These are phyloP conservation scores for Penicillium concentricum DNA, from an alignment of 2,329 filamentous ascomycete species.

Conservation along the genomic window DNA sequence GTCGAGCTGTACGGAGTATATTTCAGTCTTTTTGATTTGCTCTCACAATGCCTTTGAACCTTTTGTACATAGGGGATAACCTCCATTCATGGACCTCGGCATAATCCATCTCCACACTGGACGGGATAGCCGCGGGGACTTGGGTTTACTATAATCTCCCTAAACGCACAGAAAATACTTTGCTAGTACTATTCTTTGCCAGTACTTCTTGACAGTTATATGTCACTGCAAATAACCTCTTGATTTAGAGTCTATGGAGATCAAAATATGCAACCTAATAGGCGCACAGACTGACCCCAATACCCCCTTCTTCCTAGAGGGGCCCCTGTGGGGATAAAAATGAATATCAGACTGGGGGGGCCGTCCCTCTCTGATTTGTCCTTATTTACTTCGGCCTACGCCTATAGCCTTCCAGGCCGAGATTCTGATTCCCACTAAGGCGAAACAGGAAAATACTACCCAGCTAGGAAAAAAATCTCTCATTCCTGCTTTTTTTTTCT, in stretches of 20 bases:
- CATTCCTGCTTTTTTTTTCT: not conserved
- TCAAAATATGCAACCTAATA: not conserved
- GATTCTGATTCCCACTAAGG: not conserved
- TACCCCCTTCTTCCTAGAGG: not conserved
- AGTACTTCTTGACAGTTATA: too few species aligned
- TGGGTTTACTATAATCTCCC: not conserved
- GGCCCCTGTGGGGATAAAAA: conserved; percentile 4
- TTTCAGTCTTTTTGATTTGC: not conserved
- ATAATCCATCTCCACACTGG: not conserved
- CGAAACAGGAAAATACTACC: conserved; percentile 4
- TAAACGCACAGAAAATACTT: not conserved
- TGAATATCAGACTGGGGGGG: not conserved
- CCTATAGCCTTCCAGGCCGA: not conserved
- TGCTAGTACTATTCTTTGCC: too few species aligned
- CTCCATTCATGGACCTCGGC: conserved; percentile 2
- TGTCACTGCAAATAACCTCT: not conserved
- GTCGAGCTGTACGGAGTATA: not conserved
- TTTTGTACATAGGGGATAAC: not conserved
- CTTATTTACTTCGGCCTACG: not conserved
- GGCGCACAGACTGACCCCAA: not conserved
- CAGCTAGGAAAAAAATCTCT: not conserved
- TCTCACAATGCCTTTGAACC: not conserved
- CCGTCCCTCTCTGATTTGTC: not conserved
- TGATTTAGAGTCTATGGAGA: not conserved
- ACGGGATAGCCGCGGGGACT: not conserved